Conservation (phyloP, 768 basidiomycete species). For the Grammothele lineata region DNA sequence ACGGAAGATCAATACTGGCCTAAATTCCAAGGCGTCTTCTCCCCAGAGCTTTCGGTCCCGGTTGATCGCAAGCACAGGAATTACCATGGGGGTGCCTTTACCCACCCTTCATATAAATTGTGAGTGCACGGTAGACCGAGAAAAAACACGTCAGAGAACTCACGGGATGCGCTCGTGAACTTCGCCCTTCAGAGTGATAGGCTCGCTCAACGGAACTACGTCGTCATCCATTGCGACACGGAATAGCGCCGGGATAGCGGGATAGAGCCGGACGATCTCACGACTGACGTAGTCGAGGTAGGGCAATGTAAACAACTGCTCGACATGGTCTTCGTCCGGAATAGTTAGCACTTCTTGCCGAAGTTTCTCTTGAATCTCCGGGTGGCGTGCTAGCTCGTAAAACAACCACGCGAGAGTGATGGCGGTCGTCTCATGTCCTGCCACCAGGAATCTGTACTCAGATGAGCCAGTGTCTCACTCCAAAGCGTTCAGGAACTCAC, state of each 20-base stretch:
- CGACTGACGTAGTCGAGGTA: slow-evolving; percentile 63
- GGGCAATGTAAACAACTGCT: slow-evolving; percentile 56
- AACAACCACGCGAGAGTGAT: slow-evolving; percentile 28
- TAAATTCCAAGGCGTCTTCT: slow-evolving; percentile 55
- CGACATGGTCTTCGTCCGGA: slow-evolving; percentile 39
- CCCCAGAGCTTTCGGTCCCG: slow-evolving; percentile 54
- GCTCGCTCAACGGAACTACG: no score
- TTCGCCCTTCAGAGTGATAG: no score
- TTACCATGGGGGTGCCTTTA: slow-evolving; percentile 30
- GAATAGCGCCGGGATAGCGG: slow-evolving; percentile 36
- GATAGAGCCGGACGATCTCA: slow-evolving; percentile 52
- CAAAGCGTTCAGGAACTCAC: background rate
- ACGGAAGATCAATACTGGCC: no score
- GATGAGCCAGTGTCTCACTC: background rate
- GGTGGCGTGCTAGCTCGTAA: slow-evolving; percentile 30
- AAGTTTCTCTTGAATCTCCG: slow-evolving; percentile 32
- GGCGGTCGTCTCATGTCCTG: slow-evolving; percentile 29
- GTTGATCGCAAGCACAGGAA: slow-evolving; percentile 54
- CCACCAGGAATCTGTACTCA: slow-evolving; percentile 16
- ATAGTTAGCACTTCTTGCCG: slow-evolving; percentile 30
- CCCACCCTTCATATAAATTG: slow-evolving; percentile 6
- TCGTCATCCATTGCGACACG: no score
- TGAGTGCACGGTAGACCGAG: no score
- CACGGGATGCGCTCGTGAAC: no score
- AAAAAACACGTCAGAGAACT: no score